Base-by-base conservation (phyloP, 1,284 basidiomycete genomes). In the Malassezia sympodialis region DNA sequence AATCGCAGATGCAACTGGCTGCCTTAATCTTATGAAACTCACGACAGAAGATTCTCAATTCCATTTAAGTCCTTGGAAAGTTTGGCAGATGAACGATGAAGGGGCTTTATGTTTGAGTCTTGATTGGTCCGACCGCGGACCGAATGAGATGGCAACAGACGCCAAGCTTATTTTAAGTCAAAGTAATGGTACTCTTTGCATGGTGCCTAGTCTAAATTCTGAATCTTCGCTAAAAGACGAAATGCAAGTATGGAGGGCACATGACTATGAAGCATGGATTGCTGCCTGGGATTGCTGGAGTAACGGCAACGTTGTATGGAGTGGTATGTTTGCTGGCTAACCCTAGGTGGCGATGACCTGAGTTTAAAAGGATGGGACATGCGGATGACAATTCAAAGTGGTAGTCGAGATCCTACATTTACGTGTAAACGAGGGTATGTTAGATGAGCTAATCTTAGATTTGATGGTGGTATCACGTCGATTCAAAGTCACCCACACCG, bases 261-360 rank as follows among this genome's bases (percentile, higher is more conserved):
- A 98, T 71, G 88, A 90, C 58, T 85, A 83, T 67, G 94, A 98
- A 73, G 87, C 93, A 0, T 99, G 94, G 94, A 84, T 90, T 44
- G 83, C 85, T 0, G 84, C 87, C 0, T 98, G 88, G 83, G 83
- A 96, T 69, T 84, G 86, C 63, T 90, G 87, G 85, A 58, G 44
- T 15, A 46, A 49, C 12, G 60, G 64, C 0, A 52, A 48, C 8
- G 59, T 85, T 14, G 79, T 93, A 2, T 96, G 89, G 78, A 90
- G 88, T 14, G 91, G 90, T 86, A 55, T 40, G 75, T 58, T 42
- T 39, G 39, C 21, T n/a, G 8, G 2, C 15, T 17, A 10, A 11
- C 44, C n/a, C 8, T 50, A 91, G 90, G 93, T 4, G 93, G 94
- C 0, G 94, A 99, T 69, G 94, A 99, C 73, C 79, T 89, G 24